Evolutionary conservation across 495 filamentous ascomycete species (phyloP), one percentile per base, ranked within the genome.

Genomic region (Aspergillus affinis): DNA sequence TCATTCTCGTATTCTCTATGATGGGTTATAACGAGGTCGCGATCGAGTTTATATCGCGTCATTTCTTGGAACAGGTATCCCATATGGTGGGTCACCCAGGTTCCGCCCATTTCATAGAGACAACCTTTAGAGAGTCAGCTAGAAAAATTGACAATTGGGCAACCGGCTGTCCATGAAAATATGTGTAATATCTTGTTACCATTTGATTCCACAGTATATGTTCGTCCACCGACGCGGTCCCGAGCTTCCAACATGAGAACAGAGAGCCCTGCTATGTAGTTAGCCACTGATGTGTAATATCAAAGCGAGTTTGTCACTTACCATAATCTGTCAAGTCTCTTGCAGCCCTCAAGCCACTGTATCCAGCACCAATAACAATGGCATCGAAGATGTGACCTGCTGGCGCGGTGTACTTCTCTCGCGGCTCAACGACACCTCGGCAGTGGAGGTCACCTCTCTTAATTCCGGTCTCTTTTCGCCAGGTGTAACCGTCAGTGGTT

Each of bases 331-430:
- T 61, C 17, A 70, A 48, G 9, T 70, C 67, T 7, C 67, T 62
- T 4, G 67, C 65, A 3, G 67, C 67, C 44, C 46, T 44, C 36
- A 70, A 32, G 0, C 67, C 67, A 32, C 61, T 44, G 36, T 68
- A 70, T 4, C 67, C 67, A 18, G 65, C 65, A 0, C 67, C 67
- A n/a, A 70, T 60, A 20, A 68, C 63, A 41, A 70, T 58, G 7
- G 54, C 65, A 53, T 68, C 67, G 48, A 58, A 57, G 18, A 60
- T 30, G 41, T 60, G 36, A 30, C 26, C 32, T 9, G 51, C 23
- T 2, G 57, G 57, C 2, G 58, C 50, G 10, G 18, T 60, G 54
- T 46, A 18, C 26, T 49, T 60, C 27, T 60, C 58, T 19, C 4
- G 45, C 15, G 58, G 58, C 20, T 54, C 50, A 15, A 60, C 44